Conservation (phyloP, 495 filamentous ascomycete genomes). For the Barbatosphaeria neglecta region DNA sequence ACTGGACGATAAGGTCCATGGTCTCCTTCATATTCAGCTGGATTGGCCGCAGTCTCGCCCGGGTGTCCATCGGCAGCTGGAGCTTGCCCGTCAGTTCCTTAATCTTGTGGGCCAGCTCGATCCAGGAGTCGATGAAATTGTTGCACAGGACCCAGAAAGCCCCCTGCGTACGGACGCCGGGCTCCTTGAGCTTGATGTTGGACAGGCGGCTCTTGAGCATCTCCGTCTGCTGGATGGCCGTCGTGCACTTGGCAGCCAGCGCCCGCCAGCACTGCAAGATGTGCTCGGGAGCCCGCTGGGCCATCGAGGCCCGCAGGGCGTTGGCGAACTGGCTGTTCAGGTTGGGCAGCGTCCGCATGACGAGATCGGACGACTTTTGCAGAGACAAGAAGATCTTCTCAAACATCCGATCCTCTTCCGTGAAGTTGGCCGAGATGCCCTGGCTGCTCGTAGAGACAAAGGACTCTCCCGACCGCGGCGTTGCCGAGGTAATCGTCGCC, state of each 20-base stretch:
- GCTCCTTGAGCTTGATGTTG: constrained; percentile 75
- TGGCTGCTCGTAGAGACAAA: constrained; percentile 49
- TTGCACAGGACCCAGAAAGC: constrained; percentile 78
- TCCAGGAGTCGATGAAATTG: constrained; percentile 63
- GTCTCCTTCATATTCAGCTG: constrained; percentile 68
- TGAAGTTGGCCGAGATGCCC: constrained; percentile 42
- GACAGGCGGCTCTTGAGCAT: constrained; percentile 57
- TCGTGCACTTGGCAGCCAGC: constrained; percentile 53
- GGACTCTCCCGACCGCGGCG: constrained; percentile 68
- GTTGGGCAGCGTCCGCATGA: constrained; percentile 52
- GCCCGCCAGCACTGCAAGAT: constrained; percentile 54
- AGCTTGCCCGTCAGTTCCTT: constrained; percentile 51
- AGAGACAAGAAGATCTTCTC: constrained; percentile 69
- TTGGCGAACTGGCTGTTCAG: constrained; percentile 51
- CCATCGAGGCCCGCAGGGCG: constrained; percentile 29
- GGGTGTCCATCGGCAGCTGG: constrained; percentile 52
- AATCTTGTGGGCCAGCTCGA: constrained; percentile 58
- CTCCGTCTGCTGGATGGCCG: constrained; percentile 54
- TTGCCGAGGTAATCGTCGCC: constrained; percentile 42
- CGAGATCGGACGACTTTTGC: constrained; percentile 51
- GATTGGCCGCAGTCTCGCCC: constrained; percentile 60
- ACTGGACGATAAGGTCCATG: constrained; percentile 57
- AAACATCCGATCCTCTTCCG: constrained; percentile 66
- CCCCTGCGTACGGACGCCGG: constrained; percentile 58
- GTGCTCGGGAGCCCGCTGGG: constrained; percentile 31